Percentiles rank a stretch among this genome's conserved stretches.
phyloP scores from a whole-genome alignment of 495 filamentous ascomycete genomes.

The Glonium stellatum region DNA sequence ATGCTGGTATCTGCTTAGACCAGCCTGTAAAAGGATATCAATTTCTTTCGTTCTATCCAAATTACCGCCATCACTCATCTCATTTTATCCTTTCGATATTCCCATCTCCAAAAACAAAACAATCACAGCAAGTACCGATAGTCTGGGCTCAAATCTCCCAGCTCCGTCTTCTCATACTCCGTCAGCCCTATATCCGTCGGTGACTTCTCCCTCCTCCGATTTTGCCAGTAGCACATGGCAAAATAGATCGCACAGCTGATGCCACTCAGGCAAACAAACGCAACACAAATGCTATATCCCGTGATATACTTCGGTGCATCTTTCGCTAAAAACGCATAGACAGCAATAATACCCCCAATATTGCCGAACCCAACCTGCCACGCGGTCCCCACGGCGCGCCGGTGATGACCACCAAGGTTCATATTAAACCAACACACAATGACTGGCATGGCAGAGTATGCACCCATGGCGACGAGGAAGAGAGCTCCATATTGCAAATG shows the following conservation, averaged over 20 bases:
- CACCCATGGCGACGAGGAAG: constrained; percentile 39
- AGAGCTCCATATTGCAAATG: constrained; percentile 36
- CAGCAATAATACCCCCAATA: constrained; percentile 85
- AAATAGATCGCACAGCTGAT: constrained; percentile 56
- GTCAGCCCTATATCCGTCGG: constrained; percentile 50
- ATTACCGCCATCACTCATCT: background rate
- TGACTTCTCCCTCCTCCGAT: constrained; percentile 54
- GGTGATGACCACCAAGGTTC: constrained; percentile 83
- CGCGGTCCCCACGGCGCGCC: constrained; percentile 72
- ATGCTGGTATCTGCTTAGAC: too few relatives aligned
- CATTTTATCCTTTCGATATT: background rate
- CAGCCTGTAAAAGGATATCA: too few relatives aligned
- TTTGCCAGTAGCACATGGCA: constrained; percentile 53
- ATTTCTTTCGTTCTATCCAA: background rate
- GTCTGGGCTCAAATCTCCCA: constrained; percentile 62
- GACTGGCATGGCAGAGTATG: constrained; percentile 65
- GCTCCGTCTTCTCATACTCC: constrained; percentile 65
- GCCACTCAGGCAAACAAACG: constrained; percentile 62
- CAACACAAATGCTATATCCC: constrained; percentile 74
- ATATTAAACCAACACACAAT: constrained; percentile 92
- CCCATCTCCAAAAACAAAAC: background rate
- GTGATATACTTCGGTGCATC: constrained; percentile 65
- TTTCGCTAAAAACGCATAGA: constrained; percentile 66
- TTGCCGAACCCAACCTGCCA: constrained; percentile 96
- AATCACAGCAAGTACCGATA: constrained; percentile 52